phyloP scores from a whole-genome alignment of 2,329 filamentous ascomycete species.

The Ophiostoma sp. region DNA sequence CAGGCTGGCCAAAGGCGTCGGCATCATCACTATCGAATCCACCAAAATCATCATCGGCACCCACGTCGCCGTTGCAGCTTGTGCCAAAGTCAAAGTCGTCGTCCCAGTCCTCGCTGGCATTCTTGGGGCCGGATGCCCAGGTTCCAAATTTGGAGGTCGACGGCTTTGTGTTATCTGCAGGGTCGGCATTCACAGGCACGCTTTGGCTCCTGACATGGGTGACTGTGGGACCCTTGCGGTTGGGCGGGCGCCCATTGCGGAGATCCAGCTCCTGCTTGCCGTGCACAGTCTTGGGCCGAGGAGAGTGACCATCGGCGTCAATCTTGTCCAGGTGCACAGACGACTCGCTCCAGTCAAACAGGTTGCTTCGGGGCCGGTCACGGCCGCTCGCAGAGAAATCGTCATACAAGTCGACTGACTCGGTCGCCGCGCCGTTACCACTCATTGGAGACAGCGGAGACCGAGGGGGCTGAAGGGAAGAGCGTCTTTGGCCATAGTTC shows the following conservation, averaged over 20 bases:
- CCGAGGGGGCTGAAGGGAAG: neutral
- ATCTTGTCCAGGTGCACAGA: constrained; percentile 53
- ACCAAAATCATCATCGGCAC: neutral
- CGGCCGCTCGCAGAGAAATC: constrained; percentile 24
- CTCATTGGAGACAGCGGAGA: constrained; percentile 47
- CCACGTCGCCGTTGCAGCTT: constrained; percentile 34
- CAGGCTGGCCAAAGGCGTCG: constrained; percentile 13
- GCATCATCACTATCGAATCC: constrained; percentile 19
- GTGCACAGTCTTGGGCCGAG: constrained; percentile 68
- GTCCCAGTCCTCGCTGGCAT: constrained; percentile 81
- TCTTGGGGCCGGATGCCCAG: constrained; percentile 75
- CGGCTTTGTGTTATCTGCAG: constrained; percentile 49
- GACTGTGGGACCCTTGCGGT: constrained; percentile 62
- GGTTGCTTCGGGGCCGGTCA: constrained; percentile 58
- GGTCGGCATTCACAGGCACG: constrained; percentile 66
- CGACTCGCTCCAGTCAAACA: constrained; percentile 76
- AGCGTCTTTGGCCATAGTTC: neutral
- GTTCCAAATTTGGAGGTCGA: constrained; percentile 69
- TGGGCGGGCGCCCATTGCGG: constrained; percentile 62
- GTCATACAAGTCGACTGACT: constrained; percentile 29
- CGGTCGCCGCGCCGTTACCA: constrained; percentile 40
- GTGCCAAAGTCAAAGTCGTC: constrained; percentile 76
- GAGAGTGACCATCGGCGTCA: constrained; percentile 52
- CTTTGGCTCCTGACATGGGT: constrained; percentile 75
- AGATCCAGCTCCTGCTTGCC: constrained; percentile 67